Base-by-base conservation (phyloP, 2,329 filamentous ascomycete species). In the Trichoderma simmonsii region DNA sequence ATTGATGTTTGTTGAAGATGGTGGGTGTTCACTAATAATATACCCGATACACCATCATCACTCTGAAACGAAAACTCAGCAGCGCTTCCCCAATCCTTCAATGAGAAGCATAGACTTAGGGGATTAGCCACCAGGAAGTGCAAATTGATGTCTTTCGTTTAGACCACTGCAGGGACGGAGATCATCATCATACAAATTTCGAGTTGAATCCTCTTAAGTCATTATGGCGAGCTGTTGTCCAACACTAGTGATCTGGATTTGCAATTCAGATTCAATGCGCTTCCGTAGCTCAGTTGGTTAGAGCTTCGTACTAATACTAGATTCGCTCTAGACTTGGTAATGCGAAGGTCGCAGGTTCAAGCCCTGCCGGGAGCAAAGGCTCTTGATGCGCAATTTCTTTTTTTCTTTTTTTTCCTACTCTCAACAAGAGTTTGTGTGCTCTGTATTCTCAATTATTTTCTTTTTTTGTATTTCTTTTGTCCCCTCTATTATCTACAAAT, bases 241-340 rank as follows among this genome's bases (percentile, higher is more conserved):
- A n/a, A n/a, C 39, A 43, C 39, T 18, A 8, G 39, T 7, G 18
- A 43, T 43, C 39, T n/a, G 9, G 15, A n/a, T 4, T 18, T 15
- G 7, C 15, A n/a, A n/a, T 18, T 2, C 15, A 43, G 39, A 9
- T 43, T n/a, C 7, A 51, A 51, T 51, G n/a, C n/a, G 48, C 67
- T 70, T 63, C 57, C 67, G 67, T 70, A 70, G 67, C 67, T 70
- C 67, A 70, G 67, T 70, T 70, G 67, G 67, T 70, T 63, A 63
- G 67, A 70, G 67, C 67, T 62, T 63, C 67, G 57, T 70, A 70
- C 67, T 70, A 70, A 70, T 70, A 70, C 43, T 51, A 6, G 36
- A 36, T 63, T 43, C 39, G 6, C 36, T 54, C 39, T 30, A 70
- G 26, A 36, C 18, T 56, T 56, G 24, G 57, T 70, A 56, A 70